Conservation (phyloP, 2,329 filamentous ascomycete genomes). For the Colletotrichum gloeosporioides region DNA sequence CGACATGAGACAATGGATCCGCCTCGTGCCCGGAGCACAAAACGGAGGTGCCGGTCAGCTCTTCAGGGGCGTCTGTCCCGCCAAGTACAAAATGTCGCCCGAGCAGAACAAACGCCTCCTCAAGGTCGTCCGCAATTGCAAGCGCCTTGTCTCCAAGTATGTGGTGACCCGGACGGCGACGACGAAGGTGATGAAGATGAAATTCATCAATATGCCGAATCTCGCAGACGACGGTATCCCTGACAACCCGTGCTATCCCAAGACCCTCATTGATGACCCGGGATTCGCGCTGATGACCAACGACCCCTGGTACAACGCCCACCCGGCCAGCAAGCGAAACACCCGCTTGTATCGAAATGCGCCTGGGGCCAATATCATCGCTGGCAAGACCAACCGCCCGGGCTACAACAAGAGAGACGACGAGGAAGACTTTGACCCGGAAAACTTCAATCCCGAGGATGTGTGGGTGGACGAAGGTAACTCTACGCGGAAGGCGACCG, state of each 20-base stretch:
- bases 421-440: not conserved
- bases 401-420: not conserved
- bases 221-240: conserved; percentile 22
- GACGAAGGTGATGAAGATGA: not conserved
- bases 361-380: not conserved
- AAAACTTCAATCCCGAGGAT: not conserved
- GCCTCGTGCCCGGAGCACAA: conserved; percentile 2
- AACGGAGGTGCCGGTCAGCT: conserved; percentile 17
- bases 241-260: conserved; percentile 28
- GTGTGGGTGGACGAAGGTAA: not conserved
- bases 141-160: not conserved
- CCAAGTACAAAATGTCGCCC: not conserved
- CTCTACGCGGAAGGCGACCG: not conserved
- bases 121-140: not conserved
- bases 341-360: not conserved
- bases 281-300: conserved; percentile 25
- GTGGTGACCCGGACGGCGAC: not conserved
- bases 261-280: conserved; percentile 20
- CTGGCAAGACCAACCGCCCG: not conserved
- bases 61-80: conserved; percentile 9
- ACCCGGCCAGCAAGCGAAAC: not conserved
- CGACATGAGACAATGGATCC: conserved; percentile 5
- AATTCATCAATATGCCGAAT: conserved; percentile 1
- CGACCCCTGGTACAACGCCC: conserved; percentile 22
- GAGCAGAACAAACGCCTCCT: not conserved